Base-by-base conservation (phyloP, 306 rosid genomes). In the Citrullus amarus region DNA sequence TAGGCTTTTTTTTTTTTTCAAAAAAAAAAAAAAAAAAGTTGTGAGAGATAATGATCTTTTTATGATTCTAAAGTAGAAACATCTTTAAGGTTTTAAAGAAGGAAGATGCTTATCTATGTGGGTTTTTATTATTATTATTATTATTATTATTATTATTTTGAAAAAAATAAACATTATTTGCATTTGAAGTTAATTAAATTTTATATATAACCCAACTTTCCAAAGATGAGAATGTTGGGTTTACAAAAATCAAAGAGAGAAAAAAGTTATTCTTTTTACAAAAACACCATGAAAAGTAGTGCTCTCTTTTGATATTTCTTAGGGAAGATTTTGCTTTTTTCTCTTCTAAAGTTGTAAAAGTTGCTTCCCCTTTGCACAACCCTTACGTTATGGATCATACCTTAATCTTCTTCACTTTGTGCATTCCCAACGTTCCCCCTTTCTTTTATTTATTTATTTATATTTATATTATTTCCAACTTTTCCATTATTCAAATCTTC, bases 321-420 rank as follows among this genome's bases (percentile, higher is more conserved):
- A 83, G 89, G 80, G 97, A 92, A 89, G 96, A 92, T 92, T 90
- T 89, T 87, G 65, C 92, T 85, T 92, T 85, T 92, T 92, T 84
- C 82, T 58, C 78, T 90, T 92, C 87, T 85, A 76, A 81, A 90
- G 86, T 81, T 79, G 66, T 61, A 87, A 88, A 89, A 86, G 90
- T 89, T 88, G 88, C 80, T 82, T 86, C 94, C 84, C 81, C 92
- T 94, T 94, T 90, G 89, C 86, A 88, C 92, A 78, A 85, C 80
- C 86, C 88, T 84, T 88, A 85, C 83, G 91, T 88, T 81, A 82
- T 89, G 92, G 88, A 91, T 87, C 89, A 82, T 84, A 79, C 86
- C 86, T 86, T 84, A 81, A 51, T 82, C 82, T 53, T 72, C 75
- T 72, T 81, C 81, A 53, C 85, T 78, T 79, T 84, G 79, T 78